Evolutionary conservation across 345 rosid genomes (phyloP).

Genomic region (Brassica cretica): DNA sequence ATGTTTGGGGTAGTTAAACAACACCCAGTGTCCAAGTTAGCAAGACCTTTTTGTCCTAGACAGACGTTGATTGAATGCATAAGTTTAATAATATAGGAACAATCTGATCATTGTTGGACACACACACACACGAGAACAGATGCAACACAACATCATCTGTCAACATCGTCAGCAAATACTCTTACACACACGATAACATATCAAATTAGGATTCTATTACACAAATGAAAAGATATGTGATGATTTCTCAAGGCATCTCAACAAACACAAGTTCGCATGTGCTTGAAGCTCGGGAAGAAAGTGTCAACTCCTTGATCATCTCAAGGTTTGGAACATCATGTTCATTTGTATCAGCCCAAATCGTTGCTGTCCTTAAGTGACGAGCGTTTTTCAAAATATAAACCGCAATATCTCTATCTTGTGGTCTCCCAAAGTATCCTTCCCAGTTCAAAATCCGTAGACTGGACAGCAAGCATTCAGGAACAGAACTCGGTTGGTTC

Average conservation of each 20-base stretch:
- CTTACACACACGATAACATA: not conserved
- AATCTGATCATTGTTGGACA: not conserved
- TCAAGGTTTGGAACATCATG: not conserved
- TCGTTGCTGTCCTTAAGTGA: not conserved
- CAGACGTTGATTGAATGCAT: not conserved
- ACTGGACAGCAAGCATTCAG: not conserved
- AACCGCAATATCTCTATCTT: slow-evolving; percentile 5
- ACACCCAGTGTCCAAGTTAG: too few relatives aligned
- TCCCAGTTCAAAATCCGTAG: not conserved
- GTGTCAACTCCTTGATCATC: not conserved
- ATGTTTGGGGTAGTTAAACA: too few relatives aligned
- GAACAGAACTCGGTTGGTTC: slow-evolving; percentile 4
- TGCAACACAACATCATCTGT: not conserved
- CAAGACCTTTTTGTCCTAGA: not conserved
- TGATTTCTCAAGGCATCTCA: not conserved
- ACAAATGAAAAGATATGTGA: not conserved
- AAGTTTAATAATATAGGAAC: not conserved
- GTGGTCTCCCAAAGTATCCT: slow-evolving; percentile 3
- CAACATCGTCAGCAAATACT: not conserved
- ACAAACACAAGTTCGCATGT: not conserved
- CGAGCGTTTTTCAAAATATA: not conserved
- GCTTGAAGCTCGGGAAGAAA: slow-evolving; percentile 3
- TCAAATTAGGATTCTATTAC: not conserved
- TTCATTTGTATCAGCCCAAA: not conserved
- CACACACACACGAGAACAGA: not conserved